A percentile compares a stretch with the other conserved stretches of the same genome.
These are phyloP conservation scores for Aaosphaeria pasadenensis DNA, from an alignment of 2,329 filamentous ascomycete species.

Conservation along the genomic window DNA sequence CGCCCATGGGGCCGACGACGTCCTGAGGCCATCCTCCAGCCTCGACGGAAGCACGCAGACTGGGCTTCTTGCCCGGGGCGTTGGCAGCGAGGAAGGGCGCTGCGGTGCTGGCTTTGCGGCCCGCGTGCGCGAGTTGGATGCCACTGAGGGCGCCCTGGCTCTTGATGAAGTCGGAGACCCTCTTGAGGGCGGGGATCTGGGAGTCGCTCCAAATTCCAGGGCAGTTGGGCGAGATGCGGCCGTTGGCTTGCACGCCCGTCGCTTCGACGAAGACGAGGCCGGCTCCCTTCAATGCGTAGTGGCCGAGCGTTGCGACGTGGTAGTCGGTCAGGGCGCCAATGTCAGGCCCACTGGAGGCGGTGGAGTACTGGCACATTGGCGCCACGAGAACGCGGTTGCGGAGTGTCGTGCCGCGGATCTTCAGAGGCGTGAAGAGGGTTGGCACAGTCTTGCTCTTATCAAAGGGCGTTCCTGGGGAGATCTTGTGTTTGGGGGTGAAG, in stretches of 20 bases:
- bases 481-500: slow-evolving; percentile 46
- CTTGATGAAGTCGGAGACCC: slow-evolving; percentile 35
- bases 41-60: slow-evolving; percentile 22
- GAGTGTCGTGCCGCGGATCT: slow-evolving; percentile 32
- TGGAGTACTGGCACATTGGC: slow-evolving; percentile 39
- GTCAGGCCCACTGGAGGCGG: slow-evolving; percentile 29
- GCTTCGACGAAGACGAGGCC: slow-evolving; percentile 35
- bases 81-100: slow-evolving; percentile 28
- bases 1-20: slow-evolving; percentile 37
- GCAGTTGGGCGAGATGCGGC: slow-evolving; percentile 35
- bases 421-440: slow-evolving; percentile 35
- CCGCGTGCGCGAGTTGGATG: slow-evolving; percentile 36
- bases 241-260: slow-evolving; percentile 34
- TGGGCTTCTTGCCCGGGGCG: slow-evolving; percentile 21
- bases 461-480: slow-evolving; percentile 37
- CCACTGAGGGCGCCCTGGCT: slow-evolving; percentile 28
- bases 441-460: slow-evolving; percentile 12
- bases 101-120: slow-evolving; percentile 32
- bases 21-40: slow-evolving; percentile 34
- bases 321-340: slow-evolving; percentile 38
- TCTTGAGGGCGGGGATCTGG: slow-evolving; percentile 32
- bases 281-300: slow-evolving; percentile 39
- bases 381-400: slow-evolving; percentile 37
- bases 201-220: slow-evolving; percentile 35
- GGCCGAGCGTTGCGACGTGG: slow-evolving; percentile 36